Conservation (phyloP, 2,329 filamentous ascomycete species). For the Piedraia hortae region DNA sequence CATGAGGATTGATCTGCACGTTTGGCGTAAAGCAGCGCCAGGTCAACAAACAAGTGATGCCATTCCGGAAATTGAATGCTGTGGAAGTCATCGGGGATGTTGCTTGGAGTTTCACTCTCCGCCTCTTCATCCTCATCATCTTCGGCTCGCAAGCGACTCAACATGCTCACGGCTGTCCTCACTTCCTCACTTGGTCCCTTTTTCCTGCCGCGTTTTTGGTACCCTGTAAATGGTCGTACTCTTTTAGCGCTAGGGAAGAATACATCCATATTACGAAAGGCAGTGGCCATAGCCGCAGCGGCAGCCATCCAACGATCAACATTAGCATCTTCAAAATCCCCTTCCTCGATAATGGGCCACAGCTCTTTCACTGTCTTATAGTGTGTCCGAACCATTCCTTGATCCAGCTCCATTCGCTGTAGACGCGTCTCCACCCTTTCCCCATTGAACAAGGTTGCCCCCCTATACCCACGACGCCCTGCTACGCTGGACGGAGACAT, state of each 20-base stretch:
- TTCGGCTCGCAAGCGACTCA: slow-evolving; percentile 1
- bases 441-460: too few species aligned
- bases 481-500: too few species aligned
- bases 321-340: slow-evolving; percentile 18
- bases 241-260: slow-evolving; percentile 22
- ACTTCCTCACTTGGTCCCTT: slow-evolving; percentile 1
- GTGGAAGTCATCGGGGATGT: slow-evolving; percentile 31
- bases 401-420: slow-evolving; percentile 1
- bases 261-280: slow-evolving; percentile 30
- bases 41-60: slow-evolving; percentile 75
- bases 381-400: not conserved
- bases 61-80: slow-evolving; percentile 60
- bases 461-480: too few species aligned
- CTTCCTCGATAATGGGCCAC: slow-evolving; percentile 18
- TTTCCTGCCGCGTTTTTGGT: slow-evolving; percentile 1
- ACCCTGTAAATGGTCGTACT: slow-evolving; percentile 1
- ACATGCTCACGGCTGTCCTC: slow-evolving; percentile 1
- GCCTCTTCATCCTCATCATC: slow-evolving; percentile 1
- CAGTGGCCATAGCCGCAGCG: slow-evolving; percentile 28
- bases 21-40: slow-evolving; percentile 49
- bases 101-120: slow-evolving; percentile 1
- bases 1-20: slow-evolving; percentile 39
- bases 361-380: slow-evolving; percentile 11
- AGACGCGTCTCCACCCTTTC: slow-evolving; percentile 1
- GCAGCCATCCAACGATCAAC: slow-evolving; percentile 30